Percentiles rank a stretch among this genome's conserved stretches.
These are phyloP conservation scores for Linanthus parryae DNA, from an alignment of 148 eudicot species.

Conservation along the genomic window DNA sequence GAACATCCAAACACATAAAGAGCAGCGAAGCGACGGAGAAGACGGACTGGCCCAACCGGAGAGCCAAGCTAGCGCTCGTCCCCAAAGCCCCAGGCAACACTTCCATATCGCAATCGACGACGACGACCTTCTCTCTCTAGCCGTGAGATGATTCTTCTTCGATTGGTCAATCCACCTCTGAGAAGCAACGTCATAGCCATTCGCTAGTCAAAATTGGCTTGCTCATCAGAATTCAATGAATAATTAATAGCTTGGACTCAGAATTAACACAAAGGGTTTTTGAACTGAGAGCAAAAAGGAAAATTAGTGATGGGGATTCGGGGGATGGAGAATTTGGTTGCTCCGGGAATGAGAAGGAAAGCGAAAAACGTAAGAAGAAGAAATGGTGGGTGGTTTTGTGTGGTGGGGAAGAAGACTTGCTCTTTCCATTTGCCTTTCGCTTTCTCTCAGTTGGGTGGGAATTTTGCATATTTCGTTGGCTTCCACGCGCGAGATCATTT, in stretches of 20 bases:
- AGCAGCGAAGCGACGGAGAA: slow-evolving; percentile 71
- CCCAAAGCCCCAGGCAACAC: slow-evolving; percentile 69
- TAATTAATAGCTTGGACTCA: too few relatives aligned
- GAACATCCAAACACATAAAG: slow-evolving; percentile 70
- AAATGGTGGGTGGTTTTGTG: too few relatives aligned
- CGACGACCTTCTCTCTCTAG: background rate
- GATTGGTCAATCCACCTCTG: too few relatives aligned
- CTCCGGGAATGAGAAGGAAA: too few relatives aligned
- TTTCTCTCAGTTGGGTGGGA: too few relatives aligned
- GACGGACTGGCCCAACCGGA: slow-evolving; percentile 57
- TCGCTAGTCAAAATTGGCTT: slow-evolving; percentile 3
- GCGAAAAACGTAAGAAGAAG: too few relatives aligned
- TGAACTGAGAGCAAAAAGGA: background rate
- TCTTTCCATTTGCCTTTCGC: too few relatives aligned
- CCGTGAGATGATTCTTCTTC: background rate
- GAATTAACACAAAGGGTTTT: too few relatives aligned
- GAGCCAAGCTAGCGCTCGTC: slow-evolving; percentile 68
- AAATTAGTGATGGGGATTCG: background rate
- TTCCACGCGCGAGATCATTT: too few relatives aligned
- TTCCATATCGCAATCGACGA: slow-evolving; percentile 35
- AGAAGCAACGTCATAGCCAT: slow-evolving; percentile 6
- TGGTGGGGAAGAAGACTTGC: too few relatives aligned
- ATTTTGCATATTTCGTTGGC: too few relatives aligned
- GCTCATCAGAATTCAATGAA: slow-evolving; percentile 1
- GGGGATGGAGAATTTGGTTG: too few relatives aligned